Base-by-base conservation (phyloP, 768 basidiomycete genomes). In the Suillus bovinus region DNA sequence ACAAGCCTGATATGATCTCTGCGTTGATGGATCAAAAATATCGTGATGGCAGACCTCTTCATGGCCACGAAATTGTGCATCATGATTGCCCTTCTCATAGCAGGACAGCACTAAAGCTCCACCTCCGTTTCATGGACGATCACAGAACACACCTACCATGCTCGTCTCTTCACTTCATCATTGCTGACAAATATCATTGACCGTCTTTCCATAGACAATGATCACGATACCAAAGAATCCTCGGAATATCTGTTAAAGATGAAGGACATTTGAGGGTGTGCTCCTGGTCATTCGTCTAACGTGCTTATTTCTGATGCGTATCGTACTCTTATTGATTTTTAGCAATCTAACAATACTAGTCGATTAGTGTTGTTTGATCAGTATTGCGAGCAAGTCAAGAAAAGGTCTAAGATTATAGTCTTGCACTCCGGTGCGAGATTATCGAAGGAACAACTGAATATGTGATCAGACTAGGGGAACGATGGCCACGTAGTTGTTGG, bases 11-110 rank as follows among this genome's bases (percentile, higher is more conserved):
- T 72, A 97, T 99, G 91, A 92, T 99, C 69, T 84, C 89, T 16
- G 88, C 96, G 2, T 84, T 99, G 22, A 83, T 88, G 76, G 82
- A 87, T 64, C 91, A 95, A 72, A 84, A 80, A 57, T 99, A 99
- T 78, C 90, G 91, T 65, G 82, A 85, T 67, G 97, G 97, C 60
- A 81, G 83, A 50, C 71, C 81, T 2, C 82, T 99, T 44, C 83
- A 81, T 64, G 95, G 99, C 71, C 88, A 91, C 68, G 94, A 99
- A 75, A 90, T 99, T 62, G 95, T 96, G 99, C 72, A 96, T 99
- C 72, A 88, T 99, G 90, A 99, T 98, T 70, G 97, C 97, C 16
- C 84, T 99, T 52, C 87, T 99, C 66, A 99, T 99, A 97, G 97
- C 96, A 47, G 97, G 97, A 44, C 97, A 99, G 78, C 97, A 99